phyloP scores from a whole-genome alignment of 108 stramenopile genomes.

The Fragilaria radians region DNA sequence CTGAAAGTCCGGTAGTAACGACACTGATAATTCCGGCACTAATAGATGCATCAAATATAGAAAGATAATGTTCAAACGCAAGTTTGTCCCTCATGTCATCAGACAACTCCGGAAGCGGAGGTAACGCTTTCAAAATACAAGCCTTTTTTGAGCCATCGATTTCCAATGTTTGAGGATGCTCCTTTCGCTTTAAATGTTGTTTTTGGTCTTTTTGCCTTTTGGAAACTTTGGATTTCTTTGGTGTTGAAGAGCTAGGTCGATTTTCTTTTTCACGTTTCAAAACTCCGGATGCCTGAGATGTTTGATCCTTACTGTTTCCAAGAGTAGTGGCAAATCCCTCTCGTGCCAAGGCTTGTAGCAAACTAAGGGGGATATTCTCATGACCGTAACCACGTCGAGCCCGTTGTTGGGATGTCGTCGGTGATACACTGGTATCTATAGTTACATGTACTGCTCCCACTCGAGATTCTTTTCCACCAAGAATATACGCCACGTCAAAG shows the following conservation, averaged over 20 bases:
- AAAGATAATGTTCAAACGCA: slow-evolving; percentile 22
- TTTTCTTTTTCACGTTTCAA: too few species aligned
- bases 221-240: too few species aligned
- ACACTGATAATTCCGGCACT: slow-evolving; percentile 17
- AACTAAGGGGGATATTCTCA: slow-evolving; percentile 17
- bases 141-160: neutral
- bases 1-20: slow-evolving; percentile 47
- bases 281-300: too few species aligned
- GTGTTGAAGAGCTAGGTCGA: too few species aligned
- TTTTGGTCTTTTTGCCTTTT: too few species aligned
- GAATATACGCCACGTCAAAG: slow-evolving; percentile 67
- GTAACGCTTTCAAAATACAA: neutral
- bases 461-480: slow-evolving; percentile 67
- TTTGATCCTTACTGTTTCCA: too few species aligned
- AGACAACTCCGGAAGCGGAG: neutral
- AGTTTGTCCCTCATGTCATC: slow-evolving; percentile 2
- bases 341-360: slow-evolving; percentile 26
- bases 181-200: neutral
- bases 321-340: slow-evolving; percentile 40
- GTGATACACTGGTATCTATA: neutral
- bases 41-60: slow-evolving; percentile 7
- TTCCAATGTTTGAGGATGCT: neutral
- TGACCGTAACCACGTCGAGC: neutral
- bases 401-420: slow-evolving; percentile 12
- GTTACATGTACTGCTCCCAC: slow-evolving; percentile 65